Evolutionary conservation across 2,329 filamentous ascomycete genomes (phyloP).

Genomic region (Achaetomium macrosporum): DNA sequence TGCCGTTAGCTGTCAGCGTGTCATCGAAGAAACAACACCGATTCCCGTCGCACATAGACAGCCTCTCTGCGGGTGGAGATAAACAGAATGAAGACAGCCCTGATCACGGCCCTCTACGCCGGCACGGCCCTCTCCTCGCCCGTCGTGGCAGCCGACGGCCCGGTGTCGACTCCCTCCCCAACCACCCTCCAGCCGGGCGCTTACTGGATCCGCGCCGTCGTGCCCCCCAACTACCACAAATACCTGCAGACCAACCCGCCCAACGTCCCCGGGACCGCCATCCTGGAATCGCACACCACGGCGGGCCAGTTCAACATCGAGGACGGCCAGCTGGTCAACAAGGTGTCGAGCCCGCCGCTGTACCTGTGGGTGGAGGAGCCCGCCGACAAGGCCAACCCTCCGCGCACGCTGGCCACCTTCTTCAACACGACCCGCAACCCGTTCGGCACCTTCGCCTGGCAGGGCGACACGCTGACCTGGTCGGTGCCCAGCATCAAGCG

Average conservation of each 20-base stretch:
- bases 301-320: slow-evolving; percentile 55
- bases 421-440: slow-evolving; percentile 47
- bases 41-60: too few species aligned
- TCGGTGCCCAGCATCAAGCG: slow-evolving; percentile 40
- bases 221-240: slow-evolving; percentile 51
- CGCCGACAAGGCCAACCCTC: slow-evolving; percentile 35
- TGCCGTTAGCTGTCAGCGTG: too few species aligned
- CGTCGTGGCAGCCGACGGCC: slow-evolving; percentile 10
- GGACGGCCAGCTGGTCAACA: slow-evolving; percentile 49
- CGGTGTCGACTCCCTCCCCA: slow-evolving; percentile 21
- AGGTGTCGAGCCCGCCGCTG: slow-evolving; percentile 37
- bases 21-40: too few species aligned
- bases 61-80: too few species aligned
- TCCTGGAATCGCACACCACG: slow-evolving; percentile 45
- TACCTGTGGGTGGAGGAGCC: slow-evolving; percentile 45
- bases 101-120: slow-evolving; percentile 15
- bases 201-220: slow-evolving; percentile 54
- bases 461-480: slow-evolving; percentile 55
- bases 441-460: slow-evolving; percentile 52
- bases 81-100: slow-evolving; percentile 12
- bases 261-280: slow-evolving; percentile 40
- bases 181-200: slow-evolving; percentile 45
- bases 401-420: slow-evolving; percentile 43
- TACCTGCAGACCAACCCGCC: slow-evolving; percentile 46
- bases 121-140: slow-evolving; percentile 19